Conservation (phyloP, 2,329 filamentous ascomycete species). For the Claviceps cyperi region DNA sequence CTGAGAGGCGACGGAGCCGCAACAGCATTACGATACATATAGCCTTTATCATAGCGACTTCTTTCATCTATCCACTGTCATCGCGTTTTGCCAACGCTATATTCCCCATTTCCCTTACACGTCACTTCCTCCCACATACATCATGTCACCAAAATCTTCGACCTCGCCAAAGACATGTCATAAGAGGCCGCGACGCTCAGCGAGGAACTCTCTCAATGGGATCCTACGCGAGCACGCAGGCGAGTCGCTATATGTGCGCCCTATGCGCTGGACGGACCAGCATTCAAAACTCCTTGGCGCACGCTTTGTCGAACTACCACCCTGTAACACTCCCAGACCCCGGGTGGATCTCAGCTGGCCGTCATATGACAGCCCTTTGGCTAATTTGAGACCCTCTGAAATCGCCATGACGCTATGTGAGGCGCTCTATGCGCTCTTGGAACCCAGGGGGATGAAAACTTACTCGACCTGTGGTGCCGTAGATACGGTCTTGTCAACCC, state of each 20-base stretch:
- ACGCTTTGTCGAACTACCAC: slow-evolving; percentile 28
- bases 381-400: slow-evolving; percentile 22
- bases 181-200: slow-evolving; percentile 17
- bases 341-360: slow-evolving; percentile 16
- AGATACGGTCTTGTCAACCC: slow-evolving; percentile 26
- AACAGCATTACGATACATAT: too few species aligned
- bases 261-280: slow-evolving; percentile 40
- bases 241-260: slow-evolving; percentile 33
- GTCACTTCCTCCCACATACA: too few species aligned
- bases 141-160: background rate
- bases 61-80: too few species aligned
- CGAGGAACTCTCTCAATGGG: slow-evolving; percentile 36
- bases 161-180: background rate
- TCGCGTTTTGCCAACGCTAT: too few species aligned
- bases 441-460: slow-evolving; percentile 9
- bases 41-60: too few species aligned
- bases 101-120: too few species aligned
- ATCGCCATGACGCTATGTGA: slow-evolving; percentile 28
- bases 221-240: slow-evolving; percentile 34
- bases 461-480: slow-evolving; percentile 24
- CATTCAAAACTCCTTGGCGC: slow-evolving; percentile 34
- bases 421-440: slow-evolving; percentile 29
- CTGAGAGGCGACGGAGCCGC: too few species aligned
- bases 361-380: slow-evolving; percentile 17
- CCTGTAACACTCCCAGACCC: slow-evolving; percentile 28